Percentiles rank a stretch among this genome's conserved stretches.
These are phyloP conservation scores for Stenogyne calaminthoides DNA, from an alignment of 305 asterid genomes.

Conservation along the genomic window DNA sequence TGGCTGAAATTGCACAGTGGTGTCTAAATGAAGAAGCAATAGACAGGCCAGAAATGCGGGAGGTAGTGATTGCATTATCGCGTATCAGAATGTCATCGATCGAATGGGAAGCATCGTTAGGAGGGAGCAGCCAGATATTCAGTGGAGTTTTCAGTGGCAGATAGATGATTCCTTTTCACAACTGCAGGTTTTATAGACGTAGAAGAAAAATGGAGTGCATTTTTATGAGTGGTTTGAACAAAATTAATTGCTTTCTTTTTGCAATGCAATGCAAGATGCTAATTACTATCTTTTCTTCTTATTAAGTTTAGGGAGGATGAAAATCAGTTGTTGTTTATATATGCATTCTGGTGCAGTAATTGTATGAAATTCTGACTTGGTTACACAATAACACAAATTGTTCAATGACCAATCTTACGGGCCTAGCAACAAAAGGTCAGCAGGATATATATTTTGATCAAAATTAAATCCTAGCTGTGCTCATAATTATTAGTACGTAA, in stretches of 20 bases:
- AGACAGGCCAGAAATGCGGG: conserved; percentile 80
- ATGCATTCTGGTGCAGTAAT: conserved; percentile 9
- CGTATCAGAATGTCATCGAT: conserved; percentile 63
- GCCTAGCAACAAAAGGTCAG: no score
- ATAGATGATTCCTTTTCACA: conserved; percentile 28
- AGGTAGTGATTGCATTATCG: conserved; percentile 63
- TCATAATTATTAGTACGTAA: no score
- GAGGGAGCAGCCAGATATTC: conserved; percentile 75
- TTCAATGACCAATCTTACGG: not conserved
- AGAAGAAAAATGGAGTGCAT: not conserved
- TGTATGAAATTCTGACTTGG: conserved; percentile 23
- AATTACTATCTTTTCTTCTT: not conserved
- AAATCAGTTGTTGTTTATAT: not conserved
- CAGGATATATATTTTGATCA: no score
- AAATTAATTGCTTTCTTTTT: not conserved
- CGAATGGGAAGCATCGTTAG: conserved; percentile 93
- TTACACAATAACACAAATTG: not conserved
- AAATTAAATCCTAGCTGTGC: no score
- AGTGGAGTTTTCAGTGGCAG: conserved; percentile 73
- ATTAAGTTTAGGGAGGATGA: conserved; percentile 8
- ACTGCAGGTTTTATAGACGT: not conserved
- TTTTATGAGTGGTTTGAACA: not conserved
- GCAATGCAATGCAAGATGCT: conserved; percentile 16
- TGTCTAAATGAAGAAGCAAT: conserved; percentile 74
- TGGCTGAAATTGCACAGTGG: conserved; percentile 74